phyloP scores from a whole-genome alignment of 2,329 filamentous ascomycete species.

The Phaeosphaeriaceae sp. region DNA sequence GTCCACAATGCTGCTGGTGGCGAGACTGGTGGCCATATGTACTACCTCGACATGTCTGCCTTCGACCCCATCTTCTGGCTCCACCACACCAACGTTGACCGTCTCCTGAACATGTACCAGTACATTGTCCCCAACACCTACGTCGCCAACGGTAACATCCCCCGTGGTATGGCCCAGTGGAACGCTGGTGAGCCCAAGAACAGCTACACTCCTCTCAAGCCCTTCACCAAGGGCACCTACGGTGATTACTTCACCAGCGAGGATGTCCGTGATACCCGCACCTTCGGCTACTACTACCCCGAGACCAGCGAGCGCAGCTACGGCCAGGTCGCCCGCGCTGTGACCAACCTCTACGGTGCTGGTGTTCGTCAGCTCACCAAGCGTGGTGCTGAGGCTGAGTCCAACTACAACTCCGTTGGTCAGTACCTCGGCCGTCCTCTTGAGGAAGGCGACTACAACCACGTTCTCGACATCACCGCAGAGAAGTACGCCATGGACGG shows the following conservation, averaged over 20 bases:
- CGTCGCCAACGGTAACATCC: conserved; percentile 57
- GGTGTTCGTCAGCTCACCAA: conserved; percentile 50
- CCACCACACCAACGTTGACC: conserved; percentile 49
- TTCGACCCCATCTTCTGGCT: conserved; percentile 72
- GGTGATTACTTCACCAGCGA: conserved; percentile 56
- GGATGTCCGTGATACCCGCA: conserved; percentile 43
- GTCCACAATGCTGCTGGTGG: conserved; percentile 45
- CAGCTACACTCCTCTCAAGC: conserved; percentile 56
- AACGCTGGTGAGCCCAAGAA: conserved; percentile 58
- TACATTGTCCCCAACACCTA: conserved; percentile 73
- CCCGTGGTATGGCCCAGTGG: conserved; percentile 44
- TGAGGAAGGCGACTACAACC: conserved; percentile 45
- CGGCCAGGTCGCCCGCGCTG: conserved; percentile 30
- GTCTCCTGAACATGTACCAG: conserved; percentile 78
- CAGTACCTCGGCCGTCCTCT: conserved; percentile 42
- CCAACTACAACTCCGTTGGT: conserved; percentile 15
- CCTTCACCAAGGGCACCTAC: conserved; percentile 40
- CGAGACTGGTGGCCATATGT: conserved; percentile 71
- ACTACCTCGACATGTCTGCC: conserved; percentile 73
- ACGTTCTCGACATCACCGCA: conserved; percentile 40
- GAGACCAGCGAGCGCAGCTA: conserved; percentile 37
- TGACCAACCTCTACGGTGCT: conserved; percentile 39
- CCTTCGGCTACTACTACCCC: conserved; percentile 53
- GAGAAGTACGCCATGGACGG: conserved; percentile 45
- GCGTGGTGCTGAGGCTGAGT: conserved; percentile 17